phyloP scores from a whole-genome alignment of 306 rosid genomes.

The Oxytropis ochrocephala region DNA sequence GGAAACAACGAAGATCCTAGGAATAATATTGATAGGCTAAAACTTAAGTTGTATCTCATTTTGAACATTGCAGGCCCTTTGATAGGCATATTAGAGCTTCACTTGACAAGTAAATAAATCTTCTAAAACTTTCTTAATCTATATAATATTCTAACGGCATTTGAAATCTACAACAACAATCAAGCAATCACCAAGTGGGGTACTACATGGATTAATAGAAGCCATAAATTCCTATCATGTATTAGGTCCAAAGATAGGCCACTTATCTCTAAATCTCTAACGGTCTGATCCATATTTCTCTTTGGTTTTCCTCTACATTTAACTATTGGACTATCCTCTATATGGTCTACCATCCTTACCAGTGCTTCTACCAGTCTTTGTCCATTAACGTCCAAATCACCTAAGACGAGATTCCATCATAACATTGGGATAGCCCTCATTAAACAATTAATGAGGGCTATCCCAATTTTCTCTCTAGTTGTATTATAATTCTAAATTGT shows the following conservation, averaged over 20 bases:
- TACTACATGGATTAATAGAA: not conserved
- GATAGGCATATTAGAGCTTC: conserved; percentile 3
- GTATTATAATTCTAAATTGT: not conserved
- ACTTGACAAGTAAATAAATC: not conserved
- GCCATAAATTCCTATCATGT: not conserved
- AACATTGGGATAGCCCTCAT: no score
- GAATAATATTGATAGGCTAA: not conserved
- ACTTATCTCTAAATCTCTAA: not conserved
- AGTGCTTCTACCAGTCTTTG: not conserved
- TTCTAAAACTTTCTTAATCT: not conserved
- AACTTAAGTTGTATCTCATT: conserved; percentile 2
- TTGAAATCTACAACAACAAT: not conserved
- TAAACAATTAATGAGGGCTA: not conserved
- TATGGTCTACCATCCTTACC: not conserved
- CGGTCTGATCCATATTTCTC: not conserved
- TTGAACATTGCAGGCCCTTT: not conserved
- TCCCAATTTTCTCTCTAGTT: not conserved
- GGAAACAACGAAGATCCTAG: not conserved
- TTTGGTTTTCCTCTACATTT: not conserved
- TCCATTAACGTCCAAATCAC: not conserved
- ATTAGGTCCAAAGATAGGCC: not conserved
- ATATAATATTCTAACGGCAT: not conserved
- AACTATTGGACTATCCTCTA: not conserved
- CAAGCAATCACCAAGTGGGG: not conserved
- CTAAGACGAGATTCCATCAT: not conserved